These are phyloP conservation scores for Cydonia oblonga DNA, from an alignment of 331 rosid species.

Conservation along the genomic window DNA sequence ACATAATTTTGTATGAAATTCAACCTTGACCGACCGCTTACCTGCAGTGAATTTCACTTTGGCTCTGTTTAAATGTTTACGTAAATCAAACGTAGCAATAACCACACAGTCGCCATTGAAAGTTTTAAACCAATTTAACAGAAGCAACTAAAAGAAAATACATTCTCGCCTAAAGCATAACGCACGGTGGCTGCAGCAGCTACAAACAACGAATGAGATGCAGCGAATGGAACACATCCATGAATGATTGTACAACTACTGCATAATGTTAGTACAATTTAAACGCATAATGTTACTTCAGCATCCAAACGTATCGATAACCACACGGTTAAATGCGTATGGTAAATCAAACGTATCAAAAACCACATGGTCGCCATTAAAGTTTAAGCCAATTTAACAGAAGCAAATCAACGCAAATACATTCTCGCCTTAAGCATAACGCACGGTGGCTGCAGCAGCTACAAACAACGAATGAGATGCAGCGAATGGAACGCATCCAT, in stretches of 20 bases:
- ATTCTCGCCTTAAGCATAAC: background rate
- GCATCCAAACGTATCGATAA: no score
- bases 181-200: no score
- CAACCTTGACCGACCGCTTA: background rate
- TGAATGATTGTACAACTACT: background rate
- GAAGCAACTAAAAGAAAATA: background rate
- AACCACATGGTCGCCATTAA: background rate
- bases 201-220: no score
- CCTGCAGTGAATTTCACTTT: background rate
- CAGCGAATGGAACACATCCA: background rate
- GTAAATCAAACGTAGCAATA: background rate
- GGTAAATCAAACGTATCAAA: background rate
- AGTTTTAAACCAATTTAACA: background rate
- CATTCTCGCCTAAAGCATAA: background rate
- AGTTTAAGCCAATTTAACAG: background rate
- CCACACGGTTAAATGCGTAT: background rate
- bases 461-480: background rate
- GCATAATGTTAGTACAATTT: background rate
- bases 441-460: background rate
- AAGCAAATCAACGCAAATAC: background rate
- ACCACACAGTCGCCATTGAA: background rate
- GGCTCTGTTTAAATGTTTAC: background rate
- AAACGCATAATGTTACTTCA: no score
- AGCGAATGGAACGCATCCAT: background rate
- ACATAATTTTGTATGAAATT: background rate